phyloP scores from a whole-genome alignment of 495 filamentous ascomycete genomes.

The Schizothecium vesticola region DNA sequence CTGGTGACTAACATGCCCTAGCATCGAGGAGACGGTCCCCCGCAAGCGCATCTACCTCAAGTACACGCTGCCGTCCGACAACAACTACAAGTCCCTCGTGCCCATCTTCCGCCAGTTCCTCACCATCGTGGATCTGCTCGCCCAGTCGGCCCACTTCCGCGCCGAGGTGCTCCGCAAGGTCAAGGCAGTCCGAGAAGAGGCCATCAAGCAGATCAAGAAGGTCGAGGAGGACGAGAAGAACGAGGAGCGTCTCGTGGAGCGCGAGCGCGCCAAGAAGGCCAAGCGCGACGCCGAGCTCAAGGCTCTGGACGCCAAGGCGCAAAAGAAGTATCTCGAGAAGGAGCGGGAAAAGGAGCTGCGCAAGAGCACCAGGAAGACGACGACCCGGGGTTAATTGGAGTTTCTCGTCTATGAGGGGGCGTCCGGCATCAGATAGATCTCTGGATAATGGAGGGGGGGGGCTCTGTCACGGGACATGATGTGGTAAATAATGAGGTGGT shows the following conservation, averaged over 20 bases:
- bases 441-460: not conserved
- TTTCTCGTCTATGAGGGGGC: not conserved
- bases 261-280: constrained; percentile 84
- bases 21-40: constrained; percentile 77
- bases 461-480: not conserved
- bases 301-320: constrained; percentile 82
- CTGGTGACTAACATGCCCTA: constrained; percentile 32
- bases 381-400: constrained; percentile 37
- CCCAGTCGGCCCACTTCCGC: constrained; percentile 72
- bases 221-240: constrained; percentile 87
- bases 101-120: constrained; percentile 80
- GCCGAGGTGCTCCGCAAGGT: constrained; percentile 84
- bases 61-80: constrained; percentile 61
- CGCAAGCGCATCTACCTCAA: constrained; percentile 82
- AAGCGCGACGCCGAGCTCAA: constrained; percentile 82
- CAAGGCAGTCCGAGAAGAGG: constrained; percentile 71
- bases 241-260: constrained; percentile 73
- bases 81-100: constrained; percentile 59
- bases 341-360: constrained; percentile 79
- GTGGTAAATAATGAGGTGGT: not conserved
- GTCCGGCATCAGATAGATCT: not conserved
- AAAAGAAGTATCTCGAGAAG: constrained; percentile 90
- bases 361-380: constrained; percentile 67
- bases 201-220: constrained; percentile 72
- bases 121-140: constrained; percentile 76